Conservation (phyloP, 2,329 filamentous ascomycete species). For the Ceratocystis albifundus region DNA sequence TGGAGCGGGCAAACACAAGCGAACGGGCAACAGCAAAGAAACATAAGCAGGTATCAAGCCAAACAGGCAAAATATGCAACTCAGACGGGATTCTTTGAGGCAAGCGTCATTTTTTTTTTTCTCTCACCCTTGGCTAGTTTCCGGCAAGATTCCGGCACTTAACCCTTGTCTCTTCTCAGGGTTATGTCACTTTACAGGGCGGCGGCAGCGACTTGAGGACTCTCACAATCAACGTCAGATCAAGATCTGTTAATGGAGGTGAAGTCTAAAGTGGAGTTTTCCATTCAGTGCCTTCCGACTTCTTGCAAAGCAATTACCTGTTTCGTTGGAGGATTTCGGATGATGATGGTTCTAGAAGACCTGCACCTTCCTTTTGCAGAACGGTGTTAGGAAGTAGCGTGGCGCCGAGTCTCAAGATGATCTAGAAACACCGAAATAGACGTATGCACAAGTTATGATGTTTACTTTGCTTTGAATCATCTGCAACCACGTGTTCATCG, state of each 20-base stretch:
- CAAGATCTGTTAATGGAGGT: neutral
- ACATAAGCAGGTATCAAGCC: neutral
- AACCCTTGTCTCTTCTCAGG: neutral
- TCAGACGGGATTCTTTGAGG: neutral
- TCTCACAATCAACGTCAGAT: neutral
- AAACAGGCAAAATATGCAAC: constrained; percentile 13
- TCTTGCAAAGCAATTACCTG: neutral
- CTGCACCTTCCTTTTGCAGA: neutral
- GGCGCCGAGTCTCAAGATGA: neutral
- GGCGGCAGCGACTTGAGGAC: neutral
- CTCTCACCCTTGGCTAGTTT: neutral
- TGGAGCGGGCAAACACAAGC: neutral
- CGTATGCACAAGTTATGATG: no score
- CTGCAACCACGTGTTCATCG: neutral
- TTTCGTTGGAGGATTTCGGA: neutral
- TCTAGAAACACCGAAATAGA: no score
- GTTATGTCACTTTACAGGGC: neutral
- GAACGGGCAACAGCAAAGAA: neutral
- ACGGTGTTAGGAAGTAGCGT: neutral
- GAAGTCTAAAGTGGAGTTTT: constrained; percentile 7
- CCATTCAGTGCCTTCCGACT: neutral
- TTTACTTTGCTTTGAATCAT: neutral
- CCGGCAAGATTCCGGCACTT: constrained; percentile 9
- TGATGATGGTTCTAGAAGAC: constrained; percentile 1
- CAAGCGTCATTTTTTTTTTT: constrained; percentile 9